phyloP scores from a whole-genome alignment of 371 early-diverging fungal species.

The Mucor saturninus region DNA sequence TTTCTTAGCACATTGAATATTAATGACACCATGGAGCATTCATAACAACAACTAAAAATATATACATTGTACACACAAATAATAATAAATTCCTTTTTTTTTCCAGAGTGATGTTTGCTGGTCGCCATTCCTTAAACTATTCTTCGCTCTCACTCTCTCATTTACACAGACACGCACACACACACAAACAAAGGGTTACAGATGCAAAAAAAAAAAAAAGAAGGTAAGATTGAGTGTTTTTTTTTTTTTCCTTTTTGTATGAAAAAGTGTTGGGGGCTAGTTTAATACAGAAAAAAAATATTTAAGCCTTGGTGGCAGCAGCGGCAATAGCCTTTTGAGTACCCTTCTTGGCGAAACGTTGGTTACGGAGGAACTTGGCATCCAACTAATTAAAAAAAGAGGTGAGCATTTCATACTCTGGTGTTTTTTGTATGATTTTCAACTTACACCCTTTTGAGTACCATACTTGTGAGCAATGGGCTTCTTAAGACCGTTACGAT shows the following conservation, averaged over 20 bases:
- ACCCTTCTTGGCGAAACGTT: conserved; percentile 94
- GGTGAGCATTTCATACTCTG: not conserved
- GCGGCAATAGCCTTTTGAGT: conserved; percentile 46
- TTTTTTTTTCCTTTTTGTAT: conserved; percentile 1
- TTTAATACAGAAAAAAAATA: not conserved
- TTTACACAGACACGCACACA: not conserved
- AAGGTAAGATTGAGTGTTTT: not conserved
- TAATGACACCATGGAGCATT: not conserved
- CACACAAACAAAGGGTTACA: not conserved
- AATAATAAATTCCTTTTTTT: not conserved
- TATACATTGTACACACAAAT: no score
- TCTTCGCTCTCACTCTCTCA: no score
- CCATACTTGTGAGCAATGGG: conserved; percentile 85
- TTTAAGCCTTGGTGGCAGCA: conserved; percentile 69
- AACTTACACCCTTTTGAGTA: conserved; percentile 90
- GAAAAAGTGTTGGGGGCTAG: not conserved
- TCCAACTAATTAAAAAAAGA: conserved; percentile 61
- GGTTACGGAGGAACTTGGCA: conserved; percentile 98
- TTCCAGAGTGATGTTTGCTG: not conserved
- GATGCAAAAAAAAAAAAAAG: not conserved
- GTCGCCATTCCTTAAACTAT: no score
- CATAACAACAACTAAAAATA: no score
- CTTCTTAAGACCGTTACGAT: conserved; percentile 98
- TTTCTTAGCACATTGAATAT: conserved; percentile 21
- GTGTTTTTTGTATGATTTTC: not conserved